Base-by-base conservation (phyloP, 2,329 filamentous ascomycete species). In the Zalaria obscura region DNA sequence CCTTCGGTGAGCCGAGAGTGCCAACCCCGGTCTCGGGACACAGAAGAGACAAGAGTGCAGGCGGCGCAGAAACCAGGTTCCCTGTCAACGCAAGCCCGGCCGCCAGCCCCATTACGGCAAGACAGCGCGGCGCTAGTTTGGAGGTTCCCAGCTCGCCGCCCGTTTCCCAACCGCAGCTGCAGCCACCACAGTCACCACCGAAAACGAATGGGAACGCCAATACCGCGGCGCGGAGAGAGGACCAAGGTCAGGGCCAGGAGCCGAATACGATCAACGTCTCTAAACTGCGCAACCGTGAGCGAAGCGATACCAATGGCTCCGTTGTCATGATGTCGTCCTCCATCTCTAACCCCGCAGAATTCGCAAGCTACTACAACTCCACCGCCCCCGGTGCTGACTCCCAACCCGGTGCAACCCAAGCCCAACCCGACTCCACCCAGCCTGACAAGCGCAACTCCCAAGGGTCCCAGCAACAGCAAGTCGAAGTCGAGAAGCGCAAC, bases 11-110 rank as follows among this genome's bases (percentile, higher is more conserved):
- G n/a, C 38, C 36, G 25, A 25, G 28, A 31, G 18, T 38, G 39
- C 27, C 25, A 42, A 35, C n/a, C 7, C 29, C 29, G 29, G 7
- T 32, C 2, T 5, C 38, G n/a, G 48, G 61, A 55, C 84, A 93
- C 57, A 75, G 85, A 43, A 79, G 88, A 48, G 88, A 95, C 55
- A 78, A 83, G 51, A 93, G 84, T 58, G 79, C 76, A 28, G 65
- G 70, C 34, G 65, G 70, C 34, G 50, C 58, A 5, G 62, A 68
- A 55, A 93, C 83, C 5, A 75, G 87, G 34, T 95, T 94, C 68
- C 91, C 86, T 1, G 82, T 95, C 36, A 50, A 50, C 49, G 78
- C 83, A 4, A 76, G 75, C 49, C 63, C 66, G 3, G 64, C 61
- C 3, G 59, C 73, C 64, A 52, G 47, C 7, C 47, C 49, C 4